Base-by-base conservation (phyloP, 768 basidiomycete species). In the Termitomyces bulborhizus region DNA sequence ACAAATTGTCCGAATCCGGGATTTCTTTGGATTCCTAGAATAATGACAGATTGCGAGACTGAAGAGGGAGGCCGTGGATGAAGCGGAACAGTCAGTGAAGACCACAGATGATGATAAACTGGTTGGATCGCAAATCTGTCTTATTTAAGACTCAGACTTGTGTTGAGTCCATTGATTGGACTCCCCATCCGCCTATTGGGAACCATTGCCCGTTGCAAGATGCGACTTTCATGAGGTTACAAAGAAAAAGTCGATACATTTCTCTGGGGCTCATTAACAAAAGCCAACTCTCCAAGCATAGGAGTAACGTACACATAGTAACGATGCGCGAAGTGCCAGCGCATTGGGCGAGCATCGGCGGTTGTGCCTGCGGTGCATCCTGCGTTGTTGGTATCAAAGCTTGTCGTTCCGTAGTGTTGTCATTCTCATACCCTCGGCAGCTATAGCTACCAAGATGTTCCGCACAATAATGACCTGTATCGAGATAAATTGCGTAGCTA, bases 391-490 rank as follows among this genome's bases (percentile, higher is more conserved):
- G 29, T 9, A 72, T 58, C 40, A 72, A 57, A n/a, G 68, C 66
- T 31, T 69, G 60, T 46, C 66, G 64, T 53, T 72, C 70, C 3
- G 27, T 54, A 31, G 29, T 46, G 15, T 66, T 60, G 24, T 43
- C 46, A 45, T 45, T 46, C 43, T 52, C 47, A 29, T 51, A n/a
- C 5, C 47, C 43, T 36, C 56, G 58, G 47, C 66, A 59, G n/a
- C 47, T 57, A 40, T 65, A 69, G 15, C 52, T 51, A 54, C 69
- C 71, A 21, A 69, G 43, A 56, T 61, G 43, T 47, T 73, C 67
- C 4, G 71, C 75, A 54, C 67, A 76, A 37, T 53, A 44, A 60
- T 75, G 74, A 9, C 73, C 74, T 76, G 27, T 29, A 42, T 8
- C 3, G 12, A 26, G 49, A 32, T 26, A 47, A 36, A 49, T 32